Evolutionary conservation across 345 rosid species (phyloP).

Genomic region (Erodium maritimum): DNA sequence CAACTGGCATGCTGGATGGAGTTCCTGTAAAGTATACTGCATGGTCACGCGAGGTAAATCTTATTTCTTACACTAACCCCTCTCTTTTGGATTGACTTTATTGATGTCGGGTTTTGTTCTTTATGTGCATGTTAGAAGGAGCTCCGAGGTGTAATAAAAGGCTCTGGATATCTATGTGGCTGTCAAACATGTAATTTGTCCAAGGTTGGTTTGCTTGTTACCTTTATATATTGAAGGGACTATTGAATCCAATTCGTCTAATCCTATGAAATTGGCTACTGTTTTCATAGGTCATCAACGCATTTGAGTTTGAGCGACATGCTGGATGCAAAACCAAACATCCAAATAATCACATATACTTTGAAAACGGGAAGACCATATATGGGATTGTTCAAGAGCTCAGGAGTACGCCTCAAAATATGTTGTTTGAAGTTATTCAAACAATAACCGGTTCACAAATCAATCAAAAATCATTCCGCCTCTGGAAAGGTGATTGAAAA

Average conservation of each 20-base stretch:
- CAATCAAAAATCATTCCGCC: slow-evolving; percentile 40
- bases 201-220: slow-evolving; percentile 16
- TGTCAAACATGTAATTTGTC: slow-evolving; percentile 39
- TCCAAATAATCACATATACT: slow-evolving; percentile 51
- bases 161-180: slow-evolving; percentile 47
- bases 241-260: slow-evolving; percentile 1
- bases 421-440: slow-evolving; percentile 44
- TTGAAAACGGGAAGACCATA: slow-evolving; percentile 49
- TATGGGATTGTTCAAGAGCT: slow-evolving; percentile 53
- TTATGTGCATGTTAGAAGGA: slow-evolving; percentile 29
- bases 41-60: slow-evolving; percentile 45
- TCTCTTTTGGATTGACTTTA: slow-evolving; percentile 2
- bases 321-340: slow-evolving; percentile 55
- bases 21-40: slow-evolving; percentile 42
- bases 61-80: slow-evolving; percentile 1
- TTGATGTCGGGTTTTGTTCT: slow-evolving; percentile 12
- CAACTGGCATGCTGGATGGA: slow-evolving; percentile 57
- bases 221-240: not conserved
- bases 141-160: slow-evolving; percentile 39
- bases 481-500: slow-evolving; percentile 43
- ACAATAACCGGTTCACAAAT: slow-evolving; percentile 44
- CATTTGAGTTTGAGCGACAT: slow-evolving; percentile 50
- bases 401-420: slow-evolving; percentile 43
- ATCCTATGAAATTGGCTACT: not conserved
- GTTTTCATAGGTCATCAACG: slow-evolving; percentile 33